Conservation (phyloP, 164 flowering plant genomes). For the Aristolochia contorta region DNA sequence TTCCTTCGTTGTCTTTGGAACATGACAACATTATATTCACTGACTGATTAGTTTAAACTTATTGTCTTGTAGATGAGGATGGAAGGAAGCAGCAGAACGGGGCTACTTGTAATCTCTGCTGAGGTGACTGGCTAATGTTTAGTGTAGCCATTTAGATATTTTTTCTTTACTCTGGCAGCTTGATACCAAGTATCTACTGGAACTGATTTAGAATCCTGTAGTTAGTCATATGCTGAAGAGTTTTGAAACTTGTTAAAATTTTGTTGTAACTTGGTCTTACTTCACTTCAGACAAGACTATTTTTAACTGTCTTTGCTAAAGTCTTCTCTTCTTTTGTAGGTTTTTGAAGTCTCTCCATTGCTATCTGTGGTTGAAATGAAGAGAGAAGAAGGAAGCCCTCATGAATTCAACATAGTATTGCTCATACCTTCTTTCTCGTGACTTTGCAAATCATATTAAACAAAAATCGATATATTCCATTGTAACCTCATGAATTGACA, state of each 20-base stretch:
- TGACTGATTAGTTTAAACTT: neutral
- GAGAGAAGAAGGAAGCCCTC: conserved; percentile 9
- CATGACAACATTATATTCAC: neutral
- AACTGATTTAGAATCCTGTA: too few relatives aligned
- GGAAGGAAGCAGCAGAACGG: conserved; percentile 3
- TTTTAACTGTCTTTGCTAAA: neutral
- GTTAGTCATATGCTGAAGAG: too few relatives aligned
- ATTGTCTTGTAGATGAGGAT: conserved; percentile 6
- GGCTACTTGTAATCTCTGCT: conserved; percentile 3
- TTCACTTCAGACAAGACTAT: too few relatives aligned
- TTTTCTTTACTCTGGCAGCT: too few relatives aligned
- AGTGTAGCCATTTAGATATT: neutral
- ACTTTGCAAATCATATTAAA: too few relatives aligned
- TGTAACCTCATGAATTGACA: too few relatives aligned
- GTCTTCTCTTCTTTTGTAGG: conserved; percentile 1
- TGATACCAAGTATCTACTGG: too few relatives aligned
- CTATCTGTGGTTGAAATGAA: conserved; percentile 12
- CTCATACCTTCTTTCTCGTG: neutral
- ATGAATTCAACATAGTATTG: conserved; percentile 8
- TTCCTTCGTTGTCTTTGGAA: neutral
- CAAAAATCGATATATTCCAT: too few relatives aligned
- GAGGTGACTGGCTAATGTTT: neutral
- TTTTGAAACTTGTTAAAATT: too few relatives aligned
- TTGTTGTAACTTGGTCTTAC: too few relatives aligned
- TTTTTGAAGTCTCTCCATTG: conserved; percentile 10